These are phyloP conservation scores for Sphaceloma murrayae DNA, from an alignment of 2,329 filamentous ascomycete genomes.

Conservation along the genomic window DNA sequence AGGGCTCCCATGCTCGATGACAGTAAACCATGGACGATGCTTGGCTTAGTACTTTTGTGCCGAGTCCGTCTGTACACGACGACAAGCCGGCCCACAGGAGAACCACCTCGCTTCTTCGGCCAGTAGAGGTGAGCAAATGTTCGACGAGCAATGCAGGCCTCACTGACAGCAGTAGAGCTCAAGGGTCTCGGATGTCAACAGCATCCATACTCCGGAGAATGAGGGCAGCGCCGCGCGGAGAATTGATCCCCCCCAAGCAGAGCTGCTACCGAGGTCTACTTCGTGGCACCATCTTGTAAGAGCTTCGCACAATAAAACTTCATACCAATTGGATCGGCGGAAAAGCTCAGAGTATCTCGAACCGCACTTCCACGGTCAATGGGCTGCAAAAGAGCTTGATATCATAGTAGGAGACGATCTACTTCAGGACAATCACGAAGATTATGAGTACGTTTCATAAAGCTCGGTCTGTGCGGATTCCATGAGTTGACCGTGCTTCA, in stretches of 20 bases:
- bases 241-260: conserved; percentile 56
- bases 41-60: conserved; percentile 66
- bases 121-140: conserved; percentile 38
- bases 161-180: conserved; percentile 45
- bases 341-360: conserved; percentile 24
- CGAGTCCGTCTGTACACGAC: conserved; percentile 48
- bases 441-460: conserved; percentile 58
- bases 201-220: too few relatives aligned
- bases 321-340: conserved; percentile 41
- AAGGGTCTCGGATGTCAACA: too few relatives aligned
- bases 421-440: conserved; percentile 71
- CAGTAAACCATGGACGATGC: conserved; percentile 53
- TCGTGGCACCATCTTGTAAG: conserved; percentile 71
- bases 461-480: background rate
- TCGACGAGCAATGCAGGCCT: conserved; percentile 26
- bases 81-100: conserved; percentile 50
- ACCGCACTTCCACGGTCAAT: too few relatives aligned
- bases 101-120: conserved; percentile 56
- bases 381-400: too few relatives aligned
- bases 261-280: conserved; percentile 55
- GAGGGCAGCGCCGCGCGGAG: conserved; percentile 44
- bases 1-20: background rate
- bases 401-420: conserved; percentile 53
- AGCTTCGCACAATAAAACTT: conserved; percentile 48
- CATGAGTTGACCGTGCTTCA: conserved; percentile 27